These are phyloP conservation scores for Sanghuangporus weigelae DNA, from an alignment of 1,284 basidiomycete genomes.

Conservation along the genomic window DNA sequence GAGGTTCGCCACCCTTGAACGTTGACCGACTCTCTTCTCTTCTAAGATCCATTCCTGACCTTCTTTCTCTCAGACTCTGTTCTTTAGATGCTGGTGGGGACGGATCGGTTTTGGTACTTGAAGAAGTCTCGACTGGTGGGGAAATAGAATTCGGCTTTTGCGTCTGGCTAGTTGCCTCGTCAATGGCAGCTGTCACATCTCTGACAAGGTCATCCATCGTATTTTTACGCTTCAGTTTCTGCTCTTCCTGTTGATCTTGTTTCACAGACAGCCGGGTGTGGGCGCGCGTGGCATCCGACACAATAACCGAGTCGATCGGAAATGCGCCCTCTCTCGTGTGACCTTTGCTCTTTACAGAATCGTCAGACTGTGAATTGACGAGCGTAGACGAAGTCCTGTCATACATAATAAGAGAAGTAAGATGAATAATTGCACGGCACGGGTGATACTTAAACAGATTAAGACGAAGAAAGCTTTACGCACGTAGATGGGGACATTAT, in stretches of 20 bases:
- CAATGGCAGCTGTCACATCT: conserved; percentile 28
- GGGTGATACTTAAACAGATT: not conserved
- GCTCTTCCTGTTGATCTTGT: conserved; percentile 5
- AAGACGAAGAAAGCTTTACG: not conserved
- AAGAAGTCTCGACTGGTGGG: conserved; percentile 23
- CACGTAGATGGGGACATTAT: conserved; percentile 12
- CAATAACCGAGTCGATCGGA: conserved; percentile 40
- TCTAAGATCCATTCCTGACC: conserved; percentile 11
- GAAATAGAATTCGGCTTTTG: conserved; percentile 26
- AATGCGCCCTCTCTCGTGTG: conserved; percentile 69
- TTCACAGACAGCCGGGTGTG: conserved; percentile 13
- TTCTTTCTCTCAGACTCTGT: conserved; percentile 13
- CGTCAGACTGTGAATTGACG: conserved; percentile 13
- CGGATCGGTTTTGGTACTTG: conserved; percentile 5
- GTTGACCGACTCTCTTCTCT: conserved; percentile 14
- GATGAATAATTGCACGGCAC: not conserved
- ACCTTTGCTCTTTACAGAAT: conserved; percentile 26
- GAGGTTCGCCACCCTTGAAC: conserved; percentile 9
- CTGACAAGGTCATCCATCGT: conserved; percentile 31
- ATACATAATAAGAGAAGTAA: not conserved
- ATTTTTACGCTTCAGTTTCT: conserved; percentile 15
- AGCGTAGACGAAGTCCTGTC: conserved; percentile 11
- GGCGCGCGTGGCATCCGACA: conserved; percentile 26
- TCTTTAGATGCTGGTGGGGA: not conserved
- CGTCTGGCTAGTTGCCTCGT: conserved; percentile 27